A percentile compares a stretch with the other conserved stretches of the same genome.
Conservation (phyloP, 768 basidiomycete species). For the Gelatoporia subvermispora region DNA sequence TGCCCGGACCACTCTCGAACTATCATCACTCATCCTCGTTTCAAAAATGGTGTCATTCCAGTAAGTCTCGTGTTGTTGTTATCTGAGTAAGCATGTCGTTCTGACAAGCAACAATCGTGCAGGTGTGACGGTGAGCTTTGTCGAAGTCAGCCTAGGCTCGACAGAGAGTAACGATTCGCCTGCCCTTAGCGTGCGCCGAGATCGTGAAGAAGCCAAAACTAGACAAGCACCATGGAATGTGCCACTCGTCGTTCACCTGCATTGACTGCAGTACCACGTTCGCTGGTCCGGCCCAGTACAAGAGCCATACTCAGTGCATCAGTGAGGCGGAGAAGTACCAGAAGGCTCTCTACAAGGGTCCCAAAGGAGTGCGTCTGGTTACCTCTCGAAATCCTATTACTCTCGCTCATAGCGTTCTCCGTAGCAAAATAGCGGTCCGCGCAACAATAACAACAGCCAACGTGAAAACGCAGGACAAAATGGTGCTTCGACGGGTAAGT, state of each 20-base stretch:
- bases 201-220: conserved; percentile 93
- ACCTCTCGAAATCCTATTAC: conserved; percentile 11
- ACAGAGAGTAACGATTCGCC: not conserved
- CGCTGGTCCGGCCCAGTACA: conserved; percentile 69
- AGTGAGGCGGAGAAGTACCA: conserved; percentile 93
- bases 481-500: conserved; percentile 19
- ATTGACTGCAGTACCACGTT: conserved; percentile 90
- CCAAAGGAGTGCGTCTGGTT: conserved; percentile 43
- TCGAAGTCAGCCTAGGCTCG: not conserved
- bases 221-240: conserved; percentile 66
- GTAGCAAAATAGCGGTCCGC: conserved; percentile 8
- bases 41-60: conserved; percentile 67
- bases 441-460: conserved; percentile 2
- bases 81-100: not conserved
- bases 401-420: not conserved
- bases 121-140: conserved; percentile 70
- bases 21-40: not conserved
- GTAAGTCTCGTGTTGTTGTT: conserved; percentile 35
- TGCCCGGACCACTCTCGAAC: not conserved
- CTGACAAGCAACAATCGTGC: not conserved
- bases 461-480: conserved; percentile 2
- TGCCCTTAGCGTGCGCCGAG: conserved; percentile 63
- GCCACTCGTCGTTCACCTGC: conserved; percentile 69
- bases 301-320: conserved; percentile 78
- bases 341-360: conserved; percentile 79